Evolutionary conservation across 2,329 filamentous ascomycete genomes (phyloP).

Genomic region (Pseudophaeomoniella oleicola): DNA sequence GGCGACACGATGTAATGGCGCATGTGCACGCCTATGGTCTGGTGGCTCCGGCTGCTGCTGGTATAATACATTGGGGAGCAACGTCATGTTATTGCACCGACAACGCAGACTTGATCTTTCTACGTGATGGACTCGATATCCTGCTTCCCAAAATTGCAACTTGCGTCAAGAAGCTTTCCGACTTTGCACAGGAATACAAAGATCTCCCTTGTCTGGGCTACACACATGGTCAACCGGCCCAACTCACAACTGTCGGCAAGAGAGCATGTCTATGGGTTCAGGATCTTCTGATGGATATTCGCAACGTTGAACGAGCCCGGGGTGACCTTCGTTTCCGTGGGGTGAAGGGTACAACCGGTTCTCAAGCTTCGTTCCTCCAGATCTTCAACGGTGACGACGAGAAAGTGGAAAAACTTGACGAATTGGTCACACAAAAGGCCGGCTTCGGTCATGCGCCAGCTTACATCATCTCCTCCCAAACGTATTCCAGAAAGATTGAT

Average conservation of each 20-base stretch:
- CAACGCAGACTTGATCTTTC: slow-evolving; percentile 64
- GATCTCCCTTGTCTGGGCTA: slow-evolving; percentile 58
- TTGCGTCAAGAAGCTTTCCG: slow-evolving; percentile 58
- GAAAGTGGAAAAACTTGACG: slow-evolving; percentile 48
- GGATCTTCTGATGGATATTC: slow-evolving; percentile 60
- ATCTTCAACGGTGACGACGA: slow-evolving; percentile 48
- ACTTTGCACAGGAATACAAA: slow-evolving; percentile 62
- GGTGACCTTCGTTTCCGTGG: slow-evolving; percentile 61
- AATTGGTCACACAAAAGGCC: slow-evolving; percentile 51
- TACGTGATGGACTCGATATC: slow-evolving; percentile 61
- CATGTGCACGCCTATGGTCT: slow-evolving; percentile 63
- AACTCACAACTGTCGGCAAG: slow-evolving; percentile 52
- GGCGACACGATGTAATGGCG: slow-evolving; percentile 51
- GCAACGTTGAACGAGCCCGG: slow-evolving; percentile 55
- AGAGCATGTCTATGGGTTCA: slow-evolving; percentile 62
- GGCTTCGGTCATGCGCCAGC: slow-evolving; percentile 39
- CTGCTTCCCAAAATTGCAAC: slow-evolving; percentile 64
- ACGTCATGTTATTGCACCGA: slow-evolving; percentile 51
- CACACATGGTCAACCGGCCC: slow-evolving; percentile 50
- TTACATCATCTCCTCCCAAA: slow-evolving; percentile 56
- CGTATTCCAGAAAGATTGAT: slow-evolving; percentile 71
- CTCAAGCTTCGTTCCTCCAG: slow-evolving; percentile 63
- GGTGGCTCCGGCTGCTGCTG: slow-evolving; percentile 60
- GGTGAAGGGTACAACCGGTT: slow-evolving; percentile 58
- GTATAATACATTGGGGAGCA: slow-evolving; percentile 67